Base-by-base conservation (phyloP, 768 basidiomycete species). In the Agaricus sinodeliciosus region DNA sequence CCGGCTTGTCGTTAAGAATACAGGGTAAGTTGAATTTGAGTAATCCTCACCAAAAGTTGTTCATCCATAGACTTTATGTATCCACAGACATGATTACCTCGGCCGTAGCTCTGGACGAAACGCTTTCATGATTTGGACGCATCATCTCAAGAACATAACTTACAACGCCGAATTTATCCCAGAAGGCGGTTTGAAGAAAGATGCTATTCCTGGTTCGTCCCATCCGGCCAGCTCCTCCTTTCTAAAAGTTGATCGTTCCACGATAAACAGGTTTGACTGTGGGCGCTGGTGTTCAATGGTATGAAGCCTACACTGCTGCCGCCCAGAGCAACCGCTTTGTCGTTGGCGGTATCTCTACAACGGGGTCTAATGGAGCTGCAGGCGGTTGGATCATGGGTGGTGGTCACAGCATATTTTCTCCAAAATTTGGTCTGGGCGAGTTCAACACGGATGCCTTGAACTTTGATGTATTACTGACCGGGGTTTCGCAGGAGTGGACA, bases 361-460 rank as follows among this genome's bases (percentile, higher is more conserved):
- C 65, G 8, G 73, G 66, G 25, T 67, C 72, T 5, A 62, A 76
- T 8, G 76, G 75, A 35, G 68, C 74, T 12, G 64, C 67, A 36
- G 74, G 71, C 16, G 75, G 74, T 13, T 78, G 72, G 71, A 42
- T 69, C 9, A 53, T 66, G 9, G 76, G 76, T 6, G 74, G 73
- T 34, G 73, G 73, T 1, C 72, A 76, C 55, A 69, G 69, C 41
- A 56, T 63, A 5, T 55, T 77, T 11, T 64, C 72, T 4, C 68
- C 75, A 0, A 62, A 51, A 6, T 69, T 69, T 56, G 78, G 77
- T 16, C 67, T 78, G 8, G 73, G 74, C 73, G 56, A 37, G 52
- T 43, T 31, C 11, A 9, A 22, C 36, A 22, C n/a, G 4, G 1
- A n/a, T 31, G 13, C 12, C 43, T 26, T n/a, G 6, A 2, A 27